phyloP scores from a whole-genome alignment of 768 basidiomycete genomes.

The Pleurotus sapidus region DNA sequence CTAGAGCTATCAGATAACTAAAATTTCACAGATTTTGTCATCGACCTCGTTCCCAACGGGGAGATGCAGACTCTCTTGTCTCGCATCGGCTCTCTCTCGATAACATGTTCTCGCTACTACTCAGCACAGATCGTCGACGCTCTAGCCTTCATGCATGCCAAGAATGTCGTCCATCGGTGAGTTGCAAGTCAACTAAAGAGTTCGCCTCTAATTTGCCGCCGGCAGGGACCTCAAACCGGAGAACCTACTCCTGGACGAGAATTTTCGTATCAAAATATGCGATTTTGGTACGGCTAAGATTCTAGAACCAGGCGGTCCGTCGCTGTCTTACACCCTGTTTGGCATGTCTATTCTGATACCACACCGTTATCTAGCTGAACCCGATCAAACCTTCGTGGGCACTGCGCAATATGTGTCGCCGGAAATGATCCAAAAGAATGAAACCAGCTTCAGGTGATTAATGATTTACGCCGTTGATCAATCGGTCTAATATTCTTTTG shows the following conservation, averaged over 20 bases:
- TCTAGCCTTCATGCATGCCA: slow-evolving; percentile 85
- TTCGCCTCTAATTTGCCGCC: slow-evolving; percentile 6
- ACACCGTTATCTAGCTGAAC: slow-evolving; percentile 34
- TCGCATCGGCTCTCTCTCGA: slow-evolving; percentile 82
- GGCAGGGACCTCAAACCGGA: slow-evolving; percentile 77
- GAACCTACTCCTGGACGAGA: slow-evolving; percentile 86
- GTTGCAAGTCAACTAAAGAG: slow-evolving; percentile 10
- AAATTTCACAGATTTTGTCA: slow-evolving; percentile 60
- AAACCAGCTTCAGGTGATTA: slow-evolving; percentile 71
- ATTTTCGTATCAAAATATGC: slow-evolving; percentile 89
- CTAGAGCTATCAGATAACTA: background rate
- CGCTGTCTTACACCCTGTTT: slow-evolving; percentile 4
- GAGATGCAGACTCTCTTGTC: slow-evolving; percentile 73
- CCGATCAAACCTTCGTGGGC: slow-evolving; percentile 76
- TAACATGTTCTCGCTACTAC: slow-evolving; percentile 77
- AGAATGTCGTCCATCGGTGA: slow-evolving; percentile 85
- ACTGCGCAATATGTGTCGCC: slow-evolving; percentile 90
- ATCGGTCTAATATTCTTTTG: slow-evolving; percentile 12
- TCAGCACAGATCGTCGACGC: slow-evolving; percentile 89
- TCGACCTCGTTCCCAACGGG: slow-evolving; percentile 75
- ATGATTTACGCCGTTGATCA: background rate
- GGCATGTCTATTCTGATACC: slow-evolving; percentile 13
- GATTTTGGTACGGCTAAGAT: slow-evolving; percentile 95
- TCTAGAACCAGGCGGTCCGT: slow-evolving; percentile 53
- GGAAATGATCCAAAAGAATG: slow-evolving; percentile 72